Evolutionary conservation across 805 yeast species (phyloP), one percentile per base, ranked within the genome.

Genomic region (Clavispora fructus): DNA sequence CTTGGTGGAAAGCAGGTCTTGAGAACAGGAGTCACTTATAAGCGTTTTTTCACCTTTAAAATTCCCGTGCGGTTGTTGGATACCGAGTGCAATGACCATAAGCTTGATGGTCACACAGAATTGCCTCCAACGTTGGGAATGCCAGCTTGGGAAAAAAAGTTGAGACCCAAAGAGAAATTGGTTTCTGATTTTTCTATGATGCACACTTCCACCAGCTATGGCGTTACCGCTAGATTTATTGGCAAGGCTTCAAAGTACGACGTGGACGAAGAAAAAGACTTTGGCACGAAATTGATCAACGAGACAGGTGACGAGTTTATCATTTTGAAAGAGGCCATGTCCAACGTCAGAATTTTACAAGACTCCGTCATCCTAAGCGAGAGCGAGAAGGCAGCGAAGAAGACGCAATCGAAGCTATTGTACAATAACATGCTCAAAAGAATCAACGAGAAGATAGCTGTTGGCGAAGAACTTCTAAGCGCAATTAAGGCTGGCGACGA

Each of bases 1-100:
- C 57, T 68, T 33, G 46, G 45, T 6, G 13, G 12, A 2, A 48
- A 51, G 5, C 52, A 49, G 29, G 14, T 33, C 1, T 50, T 67
- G 13, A 25, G 31, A 14, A 67, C 71, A 0, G 55, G 57, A 3
- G 41, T 38, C 23, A 26, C 14, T 26, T 69, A 67, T 53, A 71
- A 71, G 53, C 56, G 75, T 13, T 68, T 65, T 45, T 71, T 71
- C 56, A 70, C 73, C 1, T 71, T 71, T 55, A 67, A 64, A 46
- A 61, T 71, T 42, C 76, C 76, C 1, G 54, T 55, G 12, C 55
- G 55, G 13, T 51, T 71, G 25, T 57, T 71, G 48, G 76, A 71
- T 50, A 56, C 67, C 1, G 67, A 67, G 51, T 70, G 75, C 46
- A 56, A 56, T 23, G 64, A 58, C 35, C 69, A 68, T 46, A 56